Conservation (phyloP, 441 rosid genomes). For the Populus hybrid region DNA sequence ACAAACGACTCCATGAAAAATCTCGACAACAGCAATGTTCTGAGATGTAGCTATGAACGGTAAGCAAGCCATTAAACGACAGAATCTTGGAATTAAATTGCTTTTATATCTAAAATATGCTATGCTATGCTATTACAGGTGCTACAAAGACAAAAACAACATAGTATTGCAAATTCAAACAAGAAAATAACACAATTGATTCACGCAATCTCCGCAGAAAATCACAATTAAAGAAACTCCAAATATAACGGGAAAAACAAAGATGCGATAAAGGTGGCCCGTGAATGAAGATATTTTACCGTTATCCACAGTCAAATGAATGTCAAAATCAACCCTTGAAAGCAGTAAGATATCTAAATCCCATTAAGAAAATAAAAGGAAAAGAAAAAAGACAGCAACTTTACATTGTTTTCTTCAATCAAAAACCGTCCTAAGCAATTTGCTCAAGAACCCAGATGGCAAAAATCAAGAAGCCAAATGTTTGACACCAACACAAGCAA, state of each 20-base stretch:
- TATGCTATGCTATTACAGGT: conserved; percentile 13
- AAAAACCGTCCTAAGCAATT: conserved; percentile 3
- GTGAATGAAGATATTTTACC: conserved; percentile 19
- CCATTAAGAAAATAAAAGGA: not conserved
- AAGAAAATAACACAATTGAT: conserved; percentile 17
- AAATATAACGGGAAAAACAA: conserved; percentile 34
- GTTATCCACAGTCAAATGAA: conserved; percentile 24
- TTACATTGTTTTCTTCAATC: conserved; percentile 17
- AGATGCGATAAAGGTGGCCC: conserved; percentile 19
- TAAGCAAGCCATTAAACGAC: conserved; percentile 10
- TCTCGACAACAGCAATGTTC: conserved; percentile 20
- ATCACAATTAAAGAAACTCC: conserved; percentile 25
- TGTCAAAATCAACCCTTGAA: conserved; percentile 15
- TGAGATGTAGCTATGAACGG: conserved; percentile 6
- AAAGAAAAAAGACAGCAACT: not conserved
- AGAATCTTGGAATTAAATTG: conserved; percentile 17
- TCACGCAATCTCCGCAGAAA: conserved; percentile 11
- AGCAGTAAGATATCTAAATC: conserved; percentile 10
- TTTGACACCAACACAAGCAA: conserved; percentile 1
- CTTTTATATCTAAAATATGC: conserved; percentile 12
- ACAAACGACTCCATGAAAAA: conserved; percentile 53
- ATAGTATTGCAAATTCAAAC: not conserved
- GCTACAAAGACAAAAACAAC: conserved; percentile 4
- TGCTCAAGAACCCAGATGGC: conserved; percentile 18
- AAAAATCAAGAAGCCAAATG: conserved; percentile 13